Conservation (phyloP, 208 protist species). For the Trypanosoma grayi region DNA sequence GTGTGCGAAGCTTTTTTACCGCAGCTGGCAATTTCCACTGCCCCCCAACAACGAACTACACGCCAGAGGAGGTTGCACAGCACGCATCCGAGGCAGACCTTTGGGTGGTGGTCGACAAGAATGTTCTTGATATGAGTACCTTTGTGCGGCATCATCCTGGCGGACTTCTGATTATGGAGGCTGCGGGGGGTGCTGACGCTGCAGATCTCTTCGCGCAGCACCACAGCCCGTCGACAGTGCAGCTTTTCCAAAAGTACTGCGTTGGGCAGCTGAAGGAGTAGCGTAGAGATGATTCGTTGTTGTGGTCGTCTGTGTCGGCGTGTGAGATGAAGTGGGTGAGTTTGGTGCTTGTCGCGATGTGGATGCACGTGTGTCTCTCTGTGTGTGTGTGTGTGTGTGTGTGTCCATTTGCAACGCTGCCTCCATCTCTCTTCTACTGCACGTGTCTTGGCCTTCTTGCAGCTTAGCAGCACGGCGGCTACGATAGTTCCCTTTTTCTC, state of each 20-base stretch:
- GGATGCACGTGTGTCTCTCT: not conserved
- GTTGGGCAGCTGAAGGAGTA: conserved; percentile 44
- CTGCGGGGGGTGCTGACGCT: conserved; percentile 56
- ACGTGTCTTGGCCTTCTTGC: not conserved
- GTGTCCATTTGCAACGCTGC: not conserved
- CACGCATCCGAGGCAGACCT: conserved; percentile 47
- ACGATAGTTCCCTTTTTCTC: not conserved
- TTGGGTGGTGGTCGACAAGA: conserved; percentile 73
- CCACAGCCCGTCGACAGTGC: conserved; percentile 44
- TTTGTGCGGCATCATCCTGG: conserved; percentile 68
- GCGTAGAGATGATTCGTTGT: not conserved
- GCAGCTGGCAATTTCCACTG: conserved; percentile 39
- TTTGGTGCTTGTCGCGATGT: too few relatives aligned
- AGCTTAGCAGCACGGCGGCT: too few relatives aligned
- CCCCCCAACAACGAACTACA: conserved; percentile 41
- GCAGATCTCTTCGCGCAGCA: conserved; percentile 52
- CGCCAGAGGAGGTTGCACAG: conserved; percentile 41
- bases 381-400: conserved; percentile 10
- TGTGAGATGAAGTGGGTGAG: too few relatives aligned
- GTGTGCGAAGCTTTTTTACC: conserved; percentile 36
- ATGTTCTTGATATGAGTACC: conserved; percentile 68
- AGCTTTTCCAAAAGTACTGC: conserved; percentile 55
- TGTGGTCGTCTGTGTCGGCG: not conserved
- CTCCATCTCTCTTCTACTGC: not conserved
- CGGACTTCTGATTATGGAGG: conserved; percentile 51